Evolutionary conservation across 106 monocot genomes (phyloP).

Genomic region (Dactylorhiza incarnata): DNA sequence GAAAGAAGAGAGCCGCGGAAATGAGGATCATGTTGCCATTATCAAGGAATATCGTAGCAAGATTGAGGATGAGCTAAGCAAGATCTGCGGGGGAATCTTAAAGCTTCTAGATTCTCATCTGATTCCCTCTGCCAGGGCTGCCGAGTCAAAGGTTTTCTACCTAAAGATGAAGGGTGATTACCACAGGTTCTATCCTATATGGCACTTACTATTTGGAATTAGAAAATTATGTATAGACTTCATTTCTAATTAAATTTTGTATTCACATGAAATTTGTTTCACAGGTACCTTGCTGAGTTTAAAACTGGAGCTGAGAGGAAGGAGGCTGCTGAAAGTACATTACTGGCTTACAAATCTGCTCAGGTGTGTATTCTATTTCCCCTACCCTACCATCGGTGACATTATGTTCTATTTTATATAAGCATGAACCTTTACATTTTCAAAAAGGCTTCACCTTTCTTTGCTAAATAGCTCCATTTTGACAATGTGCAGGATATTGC

Average conservation of each 20-base stretch:
- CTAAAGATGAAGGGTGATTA: slow-evolving; percentile 67
- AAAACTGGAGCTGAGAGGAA: slow-evolving; percentile 49
- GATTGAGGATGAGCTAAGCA: slow-evolving; percentile 39
- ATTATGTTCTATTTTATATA: background rate
- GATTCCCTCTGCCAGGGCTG: slow-evolving; percentile 29
- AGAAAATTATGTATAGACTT: background rate
- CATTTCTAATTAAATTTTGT: background rate
- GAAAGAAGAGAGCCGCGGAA: slow-evolving; percentile 47
- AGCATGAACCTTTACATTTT: background rate
- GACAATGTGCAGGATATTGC: slow-evolving; percentile 26
- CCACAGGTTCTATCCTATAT: slow-evolving; percentile 21
- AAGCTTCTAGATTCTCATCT: slow-evolving; percentile 49
- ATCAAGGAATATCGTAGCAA: slow-evolving; percentile 45
- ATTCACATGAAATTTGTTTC: background rate
- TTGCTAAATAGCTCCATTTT: background rate
- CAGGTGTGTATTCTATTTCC: slow-evolving; percentile 22
- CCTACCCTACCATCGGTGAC: background rate
- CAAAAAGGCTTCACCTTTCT: background rate
- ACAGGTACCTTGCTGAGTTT: slow-evolving; percentile 59
- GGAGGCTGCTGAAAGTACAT: slow-evolving; percentile 46
- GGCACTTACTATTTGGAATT: slow-evolving; percentile 1
- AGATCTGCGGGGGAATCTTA: slow-evolving; percentile 48
- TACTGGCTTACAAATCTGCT: slow-evolving; percentile 47
- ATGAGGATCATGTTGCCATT: slow-evolving; percentile 29
- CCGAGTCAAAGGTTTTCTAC: slow-evolving; percentile 56